phyloP scores from a whole-genome alignment of 2,329 filamentous ascomycete species.

The Colletotrichum spinosum region DNA sequence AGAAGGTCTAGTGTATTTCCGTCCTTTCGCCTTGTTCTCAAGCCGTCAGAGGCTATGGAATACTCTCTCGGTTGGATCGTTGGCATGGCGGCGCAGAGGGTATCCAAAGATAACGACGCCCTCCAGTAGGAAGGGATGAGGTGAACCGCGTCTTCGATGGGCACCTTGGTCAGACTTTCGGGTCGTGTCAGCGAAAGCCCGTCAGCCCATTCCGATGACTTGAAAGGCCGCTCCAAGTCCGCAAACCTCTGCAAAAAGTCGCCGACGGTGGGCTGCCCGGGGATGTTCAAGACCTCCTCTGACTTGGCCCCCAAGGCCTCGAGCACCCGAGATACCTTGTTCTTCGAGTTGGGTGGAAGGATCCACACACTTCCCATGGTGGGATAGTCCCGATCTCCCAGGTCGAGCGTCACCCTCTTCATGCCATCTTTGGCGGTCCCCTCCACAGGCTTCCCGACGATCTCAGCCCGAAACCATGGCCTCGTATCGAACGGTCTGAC shows the following conservation, averaged over 20 bases:
- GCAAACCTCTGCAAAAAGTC: conserved; percentile 23
- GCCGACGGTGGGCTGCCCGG: conserved; percentile 16
- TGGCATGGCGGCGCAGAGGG: conserved; percentile 25
- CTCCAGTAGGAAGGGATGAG: conserved; percentile 27
- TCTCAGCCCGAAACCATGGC: conserved; percentile 31
- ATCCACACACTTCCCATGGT: conserved; percentile 35
- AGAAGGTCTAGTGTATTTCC: conserved; percentile 27
- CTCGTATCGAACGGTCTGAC: conserved; percentile 30
- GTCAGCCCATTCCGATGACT: conserved; percentile 14
- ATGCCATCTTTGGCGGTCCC: conserved; percentile 19
- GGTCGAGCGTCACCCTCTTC: conserved; percentile 31
- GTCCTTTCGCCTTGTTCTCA: not conserved
- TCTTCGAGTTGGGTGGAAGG: conserved; percentile 30
- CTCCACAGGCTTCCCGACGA: conserved; percentile 17
- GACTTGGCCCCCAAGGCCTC: conserved; percentile 7
- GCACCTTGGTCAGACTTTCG: conserved; percentile 18
- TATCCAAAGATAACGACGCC: conserved; percentile 10
- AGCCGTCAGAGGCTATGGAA: conserved; percentile 30
- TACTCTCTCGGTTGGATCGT: conserved; percentile 32
- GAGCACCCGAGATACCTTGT: conserved; percentile 31
- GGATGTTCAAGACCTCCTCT: conserved; percentile 15
- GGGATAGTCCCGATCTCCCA: conserved; percentile 31
- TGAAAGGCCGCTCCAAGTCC: conserved; percentile 30
- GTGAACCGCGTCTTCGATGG: conserved; percentile 28
- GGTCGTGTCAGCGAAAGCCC: conserved; percentile 6